Evolutionary conservation across 169 alveolate species (phyloP).

Genomic region (Eimeria praecox): DNA sequence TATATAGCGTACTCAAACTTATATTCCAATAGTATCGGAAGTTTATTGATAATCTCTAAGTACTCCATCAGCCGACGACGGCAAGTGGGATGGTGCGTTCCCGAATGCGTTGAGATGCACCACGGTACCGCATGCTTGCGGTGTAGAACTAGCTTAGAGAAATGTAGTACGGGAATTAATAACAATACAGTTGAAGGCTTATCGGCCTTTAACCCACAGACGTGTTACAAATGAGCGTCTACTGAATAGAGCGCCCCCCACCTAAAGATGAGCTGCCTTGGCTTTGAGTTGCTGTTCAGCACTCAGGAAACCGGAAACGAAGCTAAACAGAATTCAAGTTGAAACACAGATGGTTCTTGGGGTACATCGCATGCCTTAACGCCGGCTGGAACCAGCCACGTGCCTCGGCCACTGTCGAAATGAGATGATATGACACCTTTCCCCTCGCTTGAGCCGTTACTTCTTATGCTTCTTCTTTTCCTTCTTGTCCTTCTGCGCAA

Average conservation of each 20-base stretch:
- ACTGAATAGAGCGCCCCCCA: too few species aligned
- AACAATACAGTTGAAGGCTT: not conserved
- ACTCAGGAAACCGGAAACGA: not conserved
- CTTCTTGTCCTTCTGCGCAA: conserved; percentile 67
- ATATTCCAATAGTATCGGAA: too few species aligned
- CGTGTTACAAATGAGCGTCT: not conserved
- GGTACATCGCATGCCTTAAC: not conserved
- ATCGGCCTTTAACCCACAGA: not conserved
- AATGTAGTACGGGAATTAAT: not conserved
- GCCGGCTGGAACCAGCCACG: not conserved
- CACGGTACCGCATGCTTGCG: not conserved
- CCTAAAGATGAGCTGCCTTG: not conserved
- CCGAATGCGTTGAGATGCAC: not conserved
- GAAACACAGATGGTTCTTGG: not conserved
- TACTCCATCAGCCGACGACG: not conserved
- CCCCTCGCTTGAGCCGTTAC: not conserved
- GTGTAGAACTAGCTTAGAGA: not conserved
- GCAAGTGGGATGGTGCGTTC: not conserved
- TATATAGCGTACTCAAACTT: not conserved
- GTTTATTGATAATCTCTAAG: not conserved
- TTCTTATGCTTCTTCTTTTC: conserved; percentile 75
- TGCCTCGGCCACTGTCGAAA: not conserved
- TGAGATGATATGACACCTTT: not conserved
- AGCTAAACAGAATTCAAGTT: not conserved
- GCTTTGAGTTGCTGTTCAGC: not conserved